Conservation (phyloP, 1,284 basidiomycete species). For the Ceratorhiza oryzae-sativae region DNA sequence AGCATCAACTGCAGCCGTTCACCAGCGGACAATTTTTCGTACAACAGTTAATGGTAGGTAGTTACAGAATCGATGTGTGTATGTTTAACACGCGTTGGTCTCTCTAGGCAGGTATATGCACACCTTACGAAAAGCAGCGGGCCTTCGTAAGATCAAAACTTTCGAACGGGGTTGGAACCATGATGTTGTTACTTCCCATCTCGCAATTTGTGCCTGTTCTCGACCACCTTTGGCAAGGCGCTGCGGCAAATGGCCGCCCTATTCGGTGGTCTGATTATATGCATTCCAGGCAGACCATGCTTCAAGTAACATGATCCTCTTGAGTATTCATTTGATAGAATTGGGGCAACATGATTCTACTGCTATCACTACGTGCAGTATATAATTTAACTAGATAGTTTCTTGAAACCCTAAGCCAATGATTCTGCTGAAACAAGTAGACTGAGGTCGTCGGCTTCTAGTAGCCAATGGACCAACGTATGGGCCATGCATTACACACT, state of each 20-base stretch:
- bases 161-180: background rate
- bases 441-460: no score
- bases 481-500: no score
- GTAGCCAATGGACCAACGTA: no score
- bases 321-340: no score
- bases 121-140: slow-evolving; percentile 1
- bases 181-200: background rate
- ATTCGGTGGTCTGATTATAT: slow-evolving; percentile 20
- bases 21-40: background rate
- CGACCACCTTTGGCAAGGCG: slow-evolving; percentile 27
- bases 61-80: background rate
- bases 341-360: no score
- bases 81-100: background rate
- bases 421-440: no score
- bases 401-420: no score
- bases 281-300: background rate
- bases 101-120: background rate
- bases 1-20: background rate
- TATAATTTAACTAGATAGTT: no score
- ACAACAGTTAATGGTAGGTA: background rate
- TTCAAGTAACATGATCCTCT: no score
- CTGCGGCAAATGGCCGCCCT: background rate
- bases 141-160: background rate
- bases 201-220: slow-evolving; percentile 20
- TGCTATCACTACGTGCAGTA: no score